Base-by-base conservation (phyloP, 441 rosid genomes). In the Bruguiera hainesii region DNA sequence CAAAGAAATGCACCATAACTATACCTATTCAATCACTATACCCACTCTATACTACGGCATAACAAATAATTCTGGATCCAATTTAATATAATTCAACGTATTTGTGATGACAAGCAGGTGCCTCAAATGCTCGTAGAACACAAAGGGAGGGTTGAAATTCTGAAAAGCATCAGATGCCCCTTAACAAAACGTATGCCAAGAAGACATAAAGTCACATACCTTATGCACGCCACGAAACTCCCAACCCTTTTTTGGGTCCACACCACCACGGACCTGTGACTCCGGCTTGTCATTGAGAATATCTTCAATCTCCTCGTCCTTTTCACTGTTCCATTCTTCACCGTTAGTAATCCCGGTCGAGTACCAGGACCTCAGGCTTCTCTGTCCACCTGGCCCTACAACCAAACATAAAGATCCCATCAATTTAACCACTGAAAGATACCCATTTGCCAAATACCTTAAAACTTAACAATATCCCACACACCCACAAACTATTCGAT, bases 171-270 rank as follows among this genome's bases (percentile, higher is more conserved):
- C 15, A 53, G 7, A 21, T 53, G 26, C 25, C 9, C 16, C 28
- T 56, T 1, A 48, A 25, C 19, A 25, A 31, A 29, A 57, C 5
- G 28, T 23, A 53, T 7, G 26, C 57, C 11, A 18, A 53, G 26
- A 53, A 20, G 29, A 55, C 30, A 4, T 15, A 23, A 11, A 13
- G 48, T 42, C 30, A 74, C 61, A 60, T 86, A 89, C 99, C 95
- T 80, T 85, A 67, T 88, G 96, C 11, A 95, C 99, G 64, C 98
- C 99, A 37, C 98, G 97, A 67, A 76, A 90, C 29, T 83, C 83
- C 97, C 97, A 95, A 63, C 99, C 99, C 74, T 79, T 92, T 69
- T 73, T 76, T 13, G 98, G 99, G 83, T 89, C 90, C 64, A 95
- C 99, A 25, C 93, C 99, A 25, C 93, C 88, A 26, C 89, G 98